Evolutionary conservation across 2,329 filamentous ascomycete genomes (phyloP).

Genomic region (Colletotrichum shisoi): DNA sequence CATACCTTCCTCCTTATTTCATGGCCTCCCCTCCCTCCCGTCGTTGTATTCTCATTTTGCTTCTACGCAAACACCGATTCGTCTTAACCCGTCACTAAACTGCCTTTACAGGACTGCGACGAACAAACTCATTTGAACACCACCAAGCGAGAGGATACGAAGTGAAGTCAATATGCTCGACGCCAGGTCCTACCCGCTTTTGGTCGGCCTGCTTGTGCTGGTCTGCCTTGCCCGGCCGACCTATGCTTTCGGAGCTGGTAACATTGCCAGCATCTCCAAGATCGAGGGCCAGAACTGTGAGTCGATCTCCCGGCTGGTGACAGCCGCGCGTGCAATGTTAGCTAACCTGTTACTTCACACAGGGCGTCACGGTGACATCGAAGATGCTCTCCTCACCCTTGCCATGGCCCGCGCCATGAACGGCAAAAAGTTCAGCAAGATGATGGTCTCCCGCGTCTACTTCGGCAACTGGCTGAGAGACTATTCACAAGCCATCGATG

Average conservation of each 20-base stretch:
- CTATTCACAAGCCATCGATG: slow-evolving; percentile 93
- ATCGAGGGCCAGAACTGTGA: slow-evolving; percentile 84
- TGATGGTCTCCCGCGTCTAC: slow-evolving; percentile 88
- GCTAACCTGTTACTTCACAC: slow-evolving; percentile 39
- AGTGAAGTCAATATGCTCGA: slow-evolving; percentile 54
- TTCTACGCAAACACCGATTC: slow-evolving; percentile 24
- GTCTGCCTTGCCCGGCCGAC: slow-evolving; percentile 72
- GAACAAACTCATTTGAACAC: slow-evolving; percentile 7
- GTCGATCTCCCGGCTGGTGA: slow-evolving; percentile 43
- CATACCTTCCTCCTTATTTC: slow-evolving; percentile 33
- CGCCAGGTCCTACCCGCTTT: slow-evolving; percentile 58
- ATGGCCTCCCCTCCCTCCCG: slow-evolving; percentile 21
- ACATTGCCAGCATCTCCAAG: slow-evolving; percentile 81
- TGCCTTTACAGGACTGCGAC: slow-evolving; percentile 20
- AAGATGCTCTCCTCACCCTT: slow-evolving; percentile 83
- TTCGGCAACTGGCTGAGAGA: slow-evolving; percentile 96
- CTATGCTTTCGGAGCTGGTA: slow-evolving; percentile 85
- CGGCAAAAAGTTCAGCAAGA: slow-evolving; percentile 84
- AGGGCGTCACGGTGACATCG: slow-evolving; percentile 90
- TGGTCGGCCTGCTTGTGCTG: slow-evolving; percentile 67
- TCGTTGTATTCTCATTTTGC: slow-evolving; percentile 3
- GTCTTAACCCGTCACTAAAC: slow-evolving; percentile 20
- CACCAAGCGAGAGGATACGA: slow-evolving; percentile 17
- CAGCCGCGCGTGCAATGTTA: not conserved
- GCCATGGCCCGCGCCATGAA: slow-evolving; percentile 62